These are phyloP conservation scores for Mallotus nudiflorus DNA, from an alignment of 345 rosid genomes.

Conservation along the genomic window DNA sequence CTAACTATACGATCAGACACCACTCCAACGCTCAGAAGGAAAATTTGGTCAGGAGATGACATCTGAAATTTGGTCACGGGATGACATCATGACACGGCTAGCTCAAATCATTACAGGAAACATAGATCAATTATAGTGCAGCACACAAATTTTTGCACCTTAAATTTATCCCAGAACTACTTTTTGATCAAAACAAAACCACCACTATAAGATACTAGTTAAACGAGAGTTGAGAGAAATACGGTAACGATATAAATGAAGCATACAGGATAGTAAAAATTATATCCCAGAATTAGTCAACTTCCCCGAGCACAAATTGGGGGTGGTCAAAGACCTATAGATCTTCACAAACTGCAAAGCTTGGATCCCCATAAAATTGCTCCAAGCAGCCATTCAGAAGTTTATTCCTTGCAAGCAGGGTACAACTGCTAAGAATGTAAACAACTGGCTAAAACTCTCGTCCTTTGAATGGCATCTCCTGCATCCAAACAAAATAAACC, in stretches of 20 bases:
- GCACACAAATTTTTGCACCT: not conserved
- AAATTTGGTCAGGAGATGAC: too few species aligned
- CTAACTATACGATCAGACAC: too few species aligned
- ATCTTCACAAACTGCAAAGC: constrained; percentile 5
- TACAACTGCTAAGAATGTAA: constrained; percentile 21
- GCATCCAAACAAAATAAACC: constrained; percentile 17
- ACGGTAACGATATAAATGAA: constrained; percentile 18
- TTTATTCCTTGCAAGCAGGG: constrained; percentile 25
- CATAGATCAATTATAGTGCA: not conserved
- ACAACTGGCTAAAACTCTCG: constrained; percentile 43
- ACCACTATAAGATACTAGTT: not conserved
- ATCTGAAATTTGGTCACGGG: too few species aligned
- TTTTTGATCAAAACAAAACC: not conserved
- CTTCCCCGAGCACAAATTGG: not conserved
- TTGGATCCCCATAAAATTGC: constrained; percentile 14
- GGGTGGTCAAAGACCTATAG: not conserved
- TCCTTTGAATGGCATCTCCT: constrained; percentile 76
- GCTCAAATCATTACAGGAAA: too few species aligned
- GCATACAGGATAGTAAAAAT: constrained; percentile 20
- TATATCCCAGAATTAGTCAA: constrained; percentile 22
- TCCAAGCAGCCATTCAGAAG: constrained; percentile 18
- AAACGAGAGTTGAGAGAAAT: not conserved
- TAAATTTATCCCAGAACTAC: constrained; percentile 1
- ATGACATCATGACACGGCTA: too few species aligned
- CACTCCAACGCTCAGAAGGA: too few species aligned